A percentile compares a stretch with the other conserved stretches of the same genome.
Evolutionary conservation across 2,329 filamentous ascomycete genomes (phyloP).

Genomic region (Nakataea oryzae): DNA sequence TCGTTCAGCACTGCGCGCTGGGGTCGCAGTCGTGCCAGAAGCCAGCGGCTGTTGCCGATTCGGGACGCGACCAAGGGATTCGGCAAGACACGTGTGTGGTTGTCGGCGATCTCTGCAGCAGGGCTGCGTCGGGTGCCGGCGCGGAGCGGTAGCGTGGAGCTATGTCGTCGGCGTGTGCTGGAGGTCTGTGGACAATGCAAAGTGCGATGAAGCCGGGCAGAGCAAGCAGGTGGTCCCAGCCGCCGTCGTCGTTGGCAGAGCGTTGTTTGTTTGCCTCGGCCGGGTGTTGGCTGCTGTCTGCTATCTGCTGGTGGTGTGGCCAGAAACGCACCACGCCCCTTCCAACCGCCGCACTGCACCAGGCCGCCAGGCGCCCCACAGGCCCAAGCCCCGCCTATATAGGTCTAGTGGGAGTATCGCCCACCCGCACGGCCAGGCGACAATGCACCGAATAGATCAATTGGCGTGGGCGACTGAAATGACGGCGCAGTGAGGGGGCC

Average conservation of each 20-base stretch:
- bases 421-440: too few relatives aligned
- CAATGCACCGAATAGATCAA: too few relatives aligned
- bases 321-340: not conserved
- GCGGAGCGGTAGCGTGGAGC: not conserved
- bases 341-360: too few relatives aligned
- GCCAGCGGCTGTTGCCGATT: not conserved
- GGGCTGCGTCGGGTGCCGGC: not conserved
- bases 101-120: not conserved
- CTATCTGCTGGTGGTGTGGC: not conserved
- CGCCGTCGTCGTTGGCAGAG: not conserved
- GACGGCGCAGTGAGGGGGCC: too few relatives aligned
- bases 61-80: not conserved
- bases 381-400: not conserved
- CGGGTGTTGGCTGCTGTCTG: not conserved
- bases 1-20: not conserved
- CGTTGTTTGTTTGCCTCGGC: not conserved
- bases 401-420: too few relatives aligned
- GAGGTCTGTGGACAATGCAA: not conserved
- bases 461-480: not conserved
- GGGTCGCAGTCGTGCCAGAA: not conserved
- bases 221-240: not conserved
- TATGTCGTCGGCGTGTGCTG: not conserved
- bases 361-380: not conserved
- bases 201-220: not conserved
- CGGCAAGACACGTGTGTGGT: not conserved